Evolutionary conservation across 2,329 filamentous ascomycete genomes (phyloP).

Genomic region (Pleomassaria siparia): DNA sequence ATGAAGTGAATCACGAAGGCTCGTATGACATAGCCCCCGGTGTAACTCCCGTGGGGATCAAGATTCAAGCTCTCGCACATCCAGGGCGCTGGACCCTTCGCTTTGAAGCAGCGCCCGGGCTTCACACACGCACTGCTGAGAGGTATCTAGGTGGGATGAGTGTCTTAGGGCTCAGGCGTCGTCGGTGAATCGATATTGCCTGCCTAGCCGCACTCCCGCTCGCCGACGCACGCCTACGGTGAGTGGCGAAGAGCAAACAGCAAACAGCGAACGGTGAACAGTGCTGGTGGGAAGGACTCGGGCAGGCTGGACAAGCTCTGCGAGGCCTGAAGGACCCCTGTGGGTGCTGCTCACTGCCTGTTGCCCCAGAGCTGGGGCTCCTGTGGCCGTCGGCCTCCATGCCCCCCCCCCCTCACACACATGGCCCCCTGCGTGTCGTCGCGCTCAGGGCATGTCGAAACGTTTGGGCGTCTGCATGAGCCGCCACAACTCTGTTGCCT

Average conservation of each 20-base stretch:
- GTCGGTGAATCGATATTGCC: no score
- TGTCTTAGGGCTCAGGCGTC: no score
- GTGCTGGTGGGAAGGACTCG: no score
- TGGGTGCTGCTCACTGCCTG: neutral
- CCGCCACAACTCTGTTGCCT: slow-evolving; percentile 28
- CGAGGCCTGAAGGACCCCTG: slow-evolving; percentile 1
- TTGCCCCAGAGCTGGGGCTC: slow-evolving; percentile 24
- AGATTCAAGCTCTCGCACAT: slow-evolving; percentile 25
- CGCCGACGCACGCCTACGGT: neutral
- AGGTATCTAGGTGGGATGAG: slow-evolving; percentile 15
- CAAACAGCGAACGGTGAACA: no score
- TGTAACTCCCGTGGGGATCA: slow-evolving; percentile 41
- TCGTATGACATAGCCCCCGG: slow-evolving; percentile 45
- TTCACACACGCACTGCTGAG: slow-evolving; percentile 1
- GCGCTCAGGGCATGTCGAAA: slow-evolving; percentile 19
- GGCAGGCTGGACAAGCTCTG: no score
- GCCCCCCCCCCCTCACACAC: neutral
- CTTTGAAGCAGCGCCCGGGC: slow-evolving; percentile 14
- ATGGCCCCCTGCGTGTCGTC: slow-evolving; percentile 17
- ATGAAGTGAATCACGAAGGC: slow-evolving; percentile 33
- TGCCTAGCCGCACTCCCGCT: neutral
- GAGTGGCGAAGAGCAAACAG: no score
- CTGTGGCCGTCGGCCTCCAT: slow-evolving; percentile 16
- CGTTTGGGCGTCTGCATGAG: slow-evolving; percentile 35
- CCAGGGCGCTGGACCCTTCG: slow-evolving; percentile 30